Evolutionary conservation across 2,329 filamentous ascomycete genomes (phyloP), one percentile per base, ranked within the genome.

Genomic region (Didymella pinodella): DNA sequence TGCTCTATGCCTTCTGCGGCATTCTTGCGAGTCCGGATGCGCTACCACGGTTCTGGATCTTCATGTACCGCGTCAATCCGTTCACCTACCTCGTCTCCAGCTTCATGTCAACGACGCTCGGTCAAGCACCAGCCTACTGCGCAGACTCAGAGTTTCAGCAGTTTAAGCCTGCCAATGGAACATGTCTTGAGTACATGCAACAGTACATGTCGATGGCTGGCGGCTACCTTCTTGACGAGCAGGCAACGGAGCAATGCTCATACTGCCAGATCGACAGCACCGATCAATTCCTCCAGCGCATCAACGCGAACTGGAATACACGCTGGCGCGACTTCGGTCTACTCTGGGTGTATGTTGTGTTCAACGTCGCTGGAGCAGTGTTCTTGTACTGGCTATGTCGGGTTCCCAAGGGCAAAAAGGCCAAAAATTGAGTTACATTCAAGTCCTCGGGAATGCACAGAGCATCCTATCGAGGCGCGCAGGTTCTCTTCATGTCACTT

Each of bases 11-110:
- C 4, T 73, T 72, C 52, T 68, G 79, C 57, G 82, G 88, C 67
- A 88, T 91, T 5, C 78, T 92, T 44, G 85, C 88, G 56, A 75
- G 82, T 0, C 84, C 87, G 0, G 60, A 73, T 2, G 80, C 81
- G 0, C 79, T 92, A 1, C 89, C 90, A 0, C 81, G 85, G 0
- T 92, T 92, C 79, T 93, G 90, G 90, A 88, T 87, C 65, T 92
- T 91, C 78, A 92, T 92, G 89, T 90, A 91, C 74, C 82, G 86
- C 20, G 80, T 87, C 18, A 87, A 84, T 0, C 88, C 88, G 0
- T 87, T 91, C 61, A 90, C 87, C 0, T 91, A 91, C 74, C 82
- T 85, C 10, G 80, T 87, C 7, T 86, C 84, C 0, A 87, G 87
- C 0, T 86, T 90, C 61, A 88, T 79, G 28, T 63, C 73, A 0